Conservation (phyloP, 495 filamentous ascomycete species). For the Acidomyces sp. region DNA sequence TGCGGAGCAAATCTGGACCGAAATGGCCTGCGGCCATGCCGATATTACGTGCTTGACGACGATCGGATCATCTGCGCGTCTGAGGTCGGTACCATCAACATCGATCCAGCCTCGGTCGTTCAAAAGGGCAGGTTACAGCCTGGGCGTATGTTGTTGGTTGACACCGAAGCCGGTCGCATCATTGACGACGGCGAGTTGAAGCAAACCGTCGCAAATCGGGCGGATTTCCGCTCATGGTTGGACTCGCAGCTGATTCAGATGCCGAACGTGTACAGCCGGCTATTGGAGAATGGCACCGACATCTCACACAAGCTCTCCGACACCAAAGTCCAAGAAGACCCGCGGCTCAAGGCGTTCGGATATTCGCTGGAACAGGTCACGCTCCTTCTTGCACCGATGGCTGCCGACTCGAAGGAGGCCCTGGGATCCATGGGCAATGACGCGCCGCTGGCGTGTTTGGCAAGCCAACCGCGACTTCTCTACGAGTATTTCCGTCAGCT, state of each 20-base stretch:
- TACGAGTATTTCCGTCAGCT: slow-evolving; percentile 99
- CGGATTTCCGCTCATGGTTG: slow-evolving; percentile 82
- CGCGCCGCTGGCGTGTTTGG: slow-evolving; percentile 84
- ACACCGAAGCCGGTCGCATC: slow-evolving; percentile 88
- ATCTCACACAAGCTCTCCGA: slow-evolving; percentile 55
- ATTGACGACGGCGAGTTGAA: slow-evolving; percentile 95
- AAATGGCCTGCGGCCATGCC: slow-evolving; percentile 91
- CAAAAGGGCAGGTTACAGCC: slow-evolving; percentile 94
- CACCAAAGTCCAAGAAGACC: slow-evolving; percentile 70
- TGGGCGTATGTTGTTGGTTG: slow-evolving; percentile 94
- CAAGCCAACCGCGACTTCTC: slow-evolving; percentile 75
- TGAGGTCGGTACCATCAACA: slow-evolving; percentile 86
- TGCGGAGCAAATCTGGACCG: slow-evolving; percentile 98
- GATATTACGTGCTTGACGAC: slow-evolving; percentile 96
- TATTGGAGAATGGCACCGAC: slow-evolving; percentile 47
- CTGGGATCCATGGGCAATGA: slow-evolving; percentile 99
- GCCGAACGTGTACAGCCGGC: slow-evolving; percentile 53
- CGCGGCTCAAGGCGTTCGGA: slow-evolving; percentile 74
- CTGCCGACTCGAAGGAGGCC: slow-evolving; percentile 97
- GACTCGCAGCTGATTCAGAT: slow-evolving; percentile 74
- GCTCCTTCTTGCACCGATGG: slow-evolving; percentile 90
- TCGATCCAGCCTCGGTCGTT: slow-evolving; percentile 80
- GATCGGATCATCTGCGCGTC: slow-evolving; percentile 98
- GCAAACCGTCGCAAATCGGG: slow-evolving; percentile 66
- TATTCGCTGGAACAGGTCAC: slow-evolving; percentile 97